These are phyloP conservation scores for Trichoderma koningii DNA, from an alignment of 2,329 filamentous ascomycete genomes.

Conservation along the genomic window DNA sequence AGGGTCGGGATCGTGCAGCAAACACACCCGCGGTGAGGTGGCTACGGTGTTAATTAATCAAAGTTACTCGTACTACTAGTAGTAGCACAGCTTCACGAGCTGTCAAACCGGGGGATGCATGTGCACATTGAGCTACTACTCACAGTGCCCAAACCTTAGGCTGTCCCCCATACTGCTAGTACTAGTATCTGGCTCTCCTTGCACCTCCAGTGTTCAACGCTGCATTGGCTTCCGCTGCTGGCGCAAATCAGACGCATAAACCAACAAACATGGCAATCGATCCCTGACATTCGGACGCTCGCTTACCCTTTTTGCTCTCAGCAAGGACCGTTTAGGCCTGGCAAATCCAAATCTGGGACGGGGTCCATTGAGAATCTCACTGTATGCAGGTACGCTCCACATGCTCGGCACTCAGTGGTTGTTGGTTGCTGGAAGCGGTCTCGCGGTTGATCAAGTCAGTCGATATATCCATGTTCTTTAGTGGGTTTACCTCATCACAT, in stretches of 20 bases:
- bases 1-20: constrained; percentile 8
- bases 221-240: background rate
- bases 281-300: background rate
- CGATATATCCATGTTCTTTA: too few species aligned
- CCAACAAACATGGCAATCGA: background rate
- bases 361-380: background rate
- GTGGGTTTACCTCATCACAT: too few species aligned
- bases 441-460: background rate
- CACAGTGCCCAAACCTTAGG: background rate
- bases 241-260: constrained; percentile 5
- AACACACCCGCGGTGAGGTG: constrained; percentile 7
- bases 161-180: background rate
- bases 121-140: background rate
- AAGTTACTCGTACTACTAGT: too few species aligned
- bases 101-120: background rate
- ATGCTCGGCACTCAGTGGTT: background rate
- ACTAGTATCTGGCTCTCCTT: background rate
- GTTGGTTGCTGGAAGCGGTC: too few species aligned
- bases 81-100: background rate
- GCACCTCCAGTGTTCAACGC: background rate
- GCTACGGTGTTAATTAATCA: background rate
- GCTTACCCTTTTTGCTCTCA: background rate
- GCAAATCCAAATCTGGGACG: constrained; percentile 2
- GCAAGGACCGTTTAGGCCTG: background rate
- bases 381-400: constrained; percentile 22